These are phyloP conservation scores for Tolypocladium ovalisporum DNA, from an alignment of 2,329 filamentous ascomycete species.

Conservation along the genomic window DNA sequence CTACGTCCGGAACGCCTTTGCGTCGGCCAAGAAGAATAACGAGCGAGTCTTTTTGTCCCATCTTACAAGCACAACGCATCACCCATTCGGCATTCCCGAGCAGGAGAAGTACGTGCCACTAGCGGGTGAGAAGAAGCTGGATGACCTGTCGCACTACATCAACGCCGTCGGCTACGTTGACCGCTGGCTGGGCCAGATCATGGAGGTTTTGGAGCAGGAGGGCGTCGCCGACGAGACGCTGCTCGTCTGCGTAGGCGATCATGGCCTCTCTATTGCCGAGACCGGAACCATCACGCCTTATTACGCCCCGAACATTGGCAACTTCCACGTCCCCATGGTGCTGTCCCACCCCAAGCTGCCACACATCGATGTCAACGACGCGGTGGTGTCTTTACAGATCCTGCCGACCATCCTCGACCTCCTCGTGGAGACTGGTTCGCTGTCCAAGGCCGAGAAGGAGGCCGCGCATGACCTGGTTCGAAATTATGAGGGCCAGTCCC, in stretches of 20 bases:
- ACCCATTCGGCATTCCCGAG: constrained; percentile 20
- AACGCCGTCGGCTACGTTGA: constrained; percentile 22
- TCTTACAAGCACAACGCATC: constrained; percentile 24
- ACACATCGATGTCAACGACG: constrained; percentile 18
- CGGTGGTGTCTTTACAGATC: constrained; percentile 20
- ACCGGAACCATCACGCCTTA: constrained; percentile 20
- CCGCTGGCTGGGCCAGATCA: constrained; percentile 19
- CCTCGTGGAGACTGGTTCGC: constrained; percentile 20
- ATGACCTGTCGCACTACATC: constrained; percentile 20
- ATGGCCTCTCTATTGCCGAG: constrained; percentile 21
- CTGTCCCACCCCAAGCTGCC: constrained; percentile 22
- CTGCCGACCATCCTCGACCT: constrained; percentile 23
- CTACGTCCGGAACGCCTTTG: constrained; percentile 21
- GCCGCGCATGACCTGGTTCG: constrained; percentile 17
- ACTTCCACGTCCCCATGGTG: constrained; percentile 22
- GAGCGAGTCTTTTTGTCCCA: constrained; percentile 23
- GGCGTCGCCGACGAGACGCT: constrained; percentile 20
- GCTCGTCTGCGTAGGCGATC: constrained; percentile 20
- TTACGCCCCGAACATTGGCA: constrained; percentile 20
- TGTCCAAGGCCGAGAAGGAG: constrained; percentile 11
- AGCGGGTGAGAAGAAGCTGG: constrained; percentile 11
- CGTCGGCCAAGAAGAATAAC: constrained; percentile 15
- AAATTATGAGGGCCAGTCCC: constrained; percentile 24
- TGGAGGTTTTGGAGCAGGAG: constrained; percentile 18
- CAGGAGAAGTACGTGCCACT: constrained; percentile 16